Conservation (phyloP, 2,329 filamentous ascomycete species). For the Trichoderma sp. region DNA sequence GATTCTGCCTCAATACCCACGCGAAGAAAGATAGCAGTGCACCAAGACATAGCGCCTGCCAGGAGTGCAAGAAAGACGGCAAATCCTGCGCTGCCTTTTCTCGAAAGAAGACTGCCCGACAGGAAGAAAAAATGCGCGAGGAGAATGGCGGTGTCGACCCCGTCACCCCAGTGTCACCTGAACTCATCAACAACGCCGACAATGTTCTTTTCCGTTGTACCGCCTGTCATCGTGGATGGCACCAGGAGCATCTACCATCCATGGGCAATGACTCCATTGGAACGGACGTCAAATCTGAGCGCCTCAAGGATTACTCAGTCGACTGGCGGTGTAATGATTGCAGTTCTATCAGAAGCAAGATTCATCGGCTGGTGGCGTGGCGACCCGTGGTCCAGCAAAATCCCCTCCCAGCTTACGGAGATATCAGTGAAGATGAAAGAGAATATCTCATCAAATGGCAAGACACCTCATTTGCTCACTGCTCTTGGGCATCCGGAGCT, state of each 20-base stretch:
- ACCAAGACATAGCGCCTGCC: constrained; percentile 72
- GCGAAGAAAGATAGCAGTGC: constrained; percentile 68
- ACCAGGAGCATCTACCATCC: constrained; percentile 77
- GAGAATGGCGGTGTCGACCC: constrained; percentile 81
- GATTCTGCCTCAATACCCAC: constrained; percentile 72
- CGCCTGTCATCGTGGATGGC: constrained; percentile 75
- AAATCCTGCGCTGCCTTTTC: constrained; percentile 75
- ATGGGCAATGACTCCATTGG: constrained; percentile 36
- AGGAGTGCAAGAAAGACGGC: constrained; percentile 66
- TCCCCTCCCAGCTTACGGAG: constrained; percentile 37
- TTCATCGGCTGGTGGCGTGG: constrained; percentile 86
- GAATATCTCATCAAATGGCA: constrained; percentile 95
- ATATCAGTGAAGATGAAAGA: constrained; percentile 65
- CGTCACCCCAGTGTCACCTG: constrained; percentile 60
- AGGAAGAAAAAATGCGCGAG: constrained; percentile 81
- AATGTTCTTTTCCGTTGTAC: constrained; percentile 83
- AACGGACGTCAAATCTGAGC: constrained; percentile 44
- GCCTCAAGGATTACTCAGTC: constrained; percentile 70
- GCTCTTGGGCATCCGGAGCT: constrained; percentile 81
- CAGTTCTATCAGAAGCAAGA: constrained; percentile 61
- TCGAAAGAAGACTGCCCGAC: constrained; percentile 67
- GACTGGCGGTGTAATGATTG: constrained; percentile 85
- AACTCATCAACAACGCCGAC: constrained; percentile 71
- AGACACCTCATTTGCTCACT: constrained; percentile 75
- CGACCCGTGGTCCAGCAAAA: constrained; percentile 56